Evolutionary conservation across 2,329 filamentous ascomycete species (phyloP).

Genomic region (Teratosphaeria pseudoeucalypti): DNA sequence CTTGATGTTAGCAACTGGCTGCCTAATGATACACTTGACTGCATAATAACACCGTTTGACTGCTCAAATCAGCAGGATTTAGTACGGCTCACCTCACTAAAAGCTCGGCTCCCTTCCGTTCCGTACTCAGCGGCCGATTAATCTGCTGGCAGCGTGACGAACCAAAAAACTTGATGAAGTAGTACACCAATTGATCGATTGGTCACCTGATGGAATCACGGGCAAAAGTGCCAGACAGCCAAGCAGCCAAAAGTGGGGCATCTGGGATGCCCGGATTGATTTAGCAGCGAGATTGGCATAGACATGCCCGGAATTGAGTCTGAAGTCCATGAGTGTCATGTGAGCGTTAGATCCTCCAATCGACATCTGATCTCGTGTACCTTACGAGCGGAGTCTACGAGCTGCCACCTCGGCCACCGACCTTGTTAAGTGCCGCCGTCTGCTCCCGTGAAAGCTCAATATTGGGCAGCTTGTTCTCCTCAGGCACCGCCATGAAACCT

Average conservation of each 20-base stretch:
- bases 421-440: constrained; percentile 39
- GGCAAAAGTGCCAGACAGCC: not conserved
- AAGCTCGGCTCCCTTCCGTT: no score
- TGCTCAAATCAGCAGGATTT: no score
- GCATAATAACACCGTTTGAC: no score
- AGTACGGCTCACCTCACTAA: no score
- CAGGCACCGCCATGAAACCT: constrained; percentile 49
- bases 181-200: no score
- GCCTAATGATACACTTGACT: no score
- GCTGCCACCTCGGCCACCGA: constrained; percentile 41
- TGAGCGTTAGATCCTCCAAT: not conserved
- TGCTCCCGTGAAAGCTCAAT: constrained; percentile 37
- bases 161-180: no score
- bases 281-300: not conserved
- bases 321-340: not conserved
- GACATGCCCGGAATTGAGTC: not conserved
- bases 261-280: not conserved
- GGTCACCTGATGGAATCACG: no score
- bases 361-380: not conserved
- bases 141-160: no score
- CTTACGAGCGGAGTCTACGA: not conserved
- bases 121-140: no score
- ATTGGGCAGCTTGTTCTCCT: constrained; percentile 30
- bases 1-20: no score
- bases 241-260: not conserved